Evolutionary conservation across 2,329 filamentous ascomycete species (phyloP).

Genomic region (Cercospora sesami): DNA sequence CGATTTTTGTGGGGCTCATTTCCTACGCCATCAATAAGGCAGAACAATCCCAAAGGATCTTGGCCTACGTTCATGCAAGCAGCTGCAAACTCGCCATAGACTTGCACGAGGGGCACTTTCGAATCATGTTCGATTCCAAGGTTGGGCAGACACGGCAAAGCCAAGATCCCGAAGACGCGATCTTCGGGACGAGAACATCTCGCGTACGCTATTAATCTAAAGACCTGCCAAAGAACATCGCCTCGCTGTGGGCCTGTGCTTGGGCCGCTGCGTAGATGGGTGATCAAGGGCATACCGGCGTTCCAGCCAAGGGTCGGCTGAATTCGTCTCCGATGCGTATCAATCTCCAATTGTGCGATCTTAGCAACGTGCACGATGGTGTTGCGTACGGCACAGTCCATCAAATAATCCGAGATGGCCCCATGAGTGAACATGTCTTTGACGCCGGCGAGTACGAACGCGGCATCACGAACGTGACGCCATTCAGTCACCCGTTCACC

Average conservation of each 20-base stretch:
- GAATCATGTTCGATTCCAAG: neutral
- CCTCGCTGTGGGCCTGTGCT: neutral
- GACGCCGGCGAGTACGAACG: neutral
- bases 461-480: neutral
- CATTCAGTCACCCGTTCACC: neutral
- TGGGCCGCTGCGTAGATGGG: neutral
- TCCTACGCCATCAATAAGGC: neutral
- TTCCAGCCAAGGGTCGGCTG: neutral
- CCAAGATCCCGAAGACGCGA: neutral
- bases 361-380: neutral
- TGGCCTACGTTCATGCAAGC: neutral
- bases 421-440: neutral
- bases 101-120: neutral
- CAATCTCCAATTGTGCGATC: neutral
- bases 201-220: neutral
- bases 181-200: neutral
- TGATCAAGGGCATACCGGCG: neutral
- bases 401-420: neutral
- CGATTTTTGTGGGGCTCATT: neutral
- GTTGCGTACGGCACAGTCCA: neutral
- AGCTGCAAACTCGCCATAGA: neutral
- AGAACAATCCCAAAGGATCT: neutral
- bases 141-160: neutral
- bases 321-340: neutral
- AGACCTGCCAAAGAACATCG: neutral